These are phyloP conservation scores for Tulasnella sp. DNA, from an alignment of 768 basidiomycete genomes.

Conservation along the genomic window DNA sequence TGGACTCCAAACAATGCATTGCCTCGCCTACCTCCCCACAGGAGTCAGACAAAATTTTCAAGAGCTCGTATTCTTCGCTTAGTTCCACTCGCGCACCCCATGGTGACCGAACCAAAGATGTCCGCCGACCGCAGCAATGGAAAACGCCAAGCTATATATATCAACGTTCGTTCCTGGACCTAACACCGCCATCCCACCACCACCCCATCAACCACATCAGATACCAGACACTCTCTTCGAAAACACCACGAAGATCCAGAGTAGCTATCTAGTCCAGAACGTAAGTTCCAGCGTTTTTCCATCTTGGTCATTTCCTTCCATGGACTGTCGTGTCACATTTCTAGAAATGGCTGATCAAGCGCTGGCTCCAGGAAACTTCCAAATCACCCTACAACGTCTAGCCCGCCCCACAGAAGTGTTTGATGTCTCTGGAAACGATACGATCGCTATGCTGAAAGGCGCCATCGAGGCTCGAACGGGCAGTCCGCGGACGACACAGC, in stretches of 20 bases:
- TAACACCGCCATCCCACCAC: background rate
- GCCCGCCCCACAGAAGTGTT: background rate
- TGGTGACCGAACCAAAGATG: too few species aligned
- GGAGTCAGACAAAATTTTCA: too few species aligned
- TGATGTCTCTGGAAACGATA: background rate
- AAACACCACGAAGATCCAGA: background rate
- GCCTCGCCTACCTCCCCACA: too few species aligned
- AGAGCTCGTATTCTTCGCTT: too few species aligned
- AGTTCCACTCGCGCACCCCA: too few species aligned
- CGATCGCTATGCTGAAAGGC: slow-evolving; percentile 1
- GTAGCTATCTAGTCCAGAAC: background rate
- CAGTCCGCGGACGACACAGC: background rate
- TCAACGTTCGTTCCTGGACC: background rate
- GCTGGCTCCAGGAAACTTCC: background rate
- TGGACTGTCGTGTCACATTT: background rate
- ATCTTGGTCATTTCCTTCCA: background rate
- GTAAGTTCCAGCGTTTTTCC: background rate
- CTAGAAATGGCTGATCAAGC: slow-evolving; percentile 7
- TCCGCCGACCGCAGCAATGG: too few species aligned
- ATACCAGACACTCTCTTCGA: background rate
- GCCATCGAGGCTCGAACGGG: background rate
- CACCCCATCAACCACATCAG: background rate
- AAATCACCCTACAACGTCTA: background rate
- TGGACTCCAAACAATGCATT: too few species aligned
- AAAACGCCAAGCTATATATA: too few species aligned